phyloP scores from a whole-genome alignment of 495 filamentous ascomycete species.

The Sordaria brevicollis region DNA sequence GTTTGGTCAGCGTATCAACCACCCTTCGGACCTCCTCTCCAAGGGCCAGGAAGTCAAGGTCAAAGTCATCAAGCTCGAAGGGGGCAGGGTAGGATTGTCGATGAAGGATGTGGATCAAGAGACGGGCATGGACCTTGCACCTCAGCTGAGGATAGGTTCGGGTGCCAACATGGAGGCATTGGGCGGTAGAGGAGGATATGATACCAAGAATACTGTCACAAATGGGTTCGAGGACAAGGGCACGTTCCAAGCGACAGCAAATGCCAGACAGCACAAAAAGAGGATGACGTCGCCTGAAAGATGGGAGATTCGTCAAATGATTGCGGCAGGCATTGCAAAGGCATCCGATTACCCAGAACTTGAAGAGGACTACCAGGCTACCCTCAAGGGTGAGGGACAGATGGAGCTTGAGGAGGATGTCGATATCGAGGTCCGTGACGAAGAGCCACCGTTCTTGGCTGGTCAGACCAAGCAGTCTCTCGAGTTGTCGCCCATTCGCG shows the following conservation, averaged over 20 bases:
- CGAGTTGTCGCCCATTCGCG: slow-evolving; percentile 87
- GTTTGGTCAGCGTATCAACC: slow-evolving; percentile 83
- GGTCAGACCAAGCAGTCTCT: slow-evolving; percentile 94
- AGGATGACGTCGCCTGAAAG: slow-evolving; percentile 90
- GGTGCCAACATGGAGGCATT: slow-evolving; percentile 85
- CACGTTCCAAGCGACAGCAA: slow-evolving; percentile 26
- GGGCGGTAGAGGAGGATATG: slow-evolving; percentile 35
- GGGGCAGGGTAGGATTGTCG: slow-evolving; percentile 68
- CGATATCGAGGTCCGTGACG: slow-evolving; percentile 92
- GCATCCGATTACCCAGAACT: slow-evolving; percentile 89
- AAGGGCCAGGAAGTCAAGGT: slow-evolving; percentile 81
- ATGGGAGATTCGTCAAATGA: slow-evolving; percentile 95
- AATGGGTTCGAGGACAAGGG: slow-evolving; percentile 1
- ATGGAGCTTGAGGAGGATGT: slow-evolving; percentile 96
- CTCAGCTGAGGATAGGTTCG: slow-evolving; percentile 72
- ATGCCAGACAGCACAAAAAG: slow-evolving; percentile 54
- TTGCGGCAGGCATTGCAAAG: slow-evolving; percentile 85
- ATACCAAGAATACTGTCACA: slow-evolving; percentile 5
- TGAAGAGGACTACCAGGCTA: slow-evolving; percentile 87
- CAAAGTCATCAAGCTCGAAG: slow-evolving; percentile 82
- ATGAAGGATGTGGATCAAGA: slow-evolving; percentile 97
- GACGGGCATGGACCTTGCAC: slow-evolving; percentile 74
- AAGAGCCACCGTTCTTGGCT: slow-evolving; percentile 91
- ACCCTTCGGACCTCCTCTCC: slow-evolving; percentile 78
- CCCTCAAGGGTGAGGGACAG: slow-evolving; percentile 71